phyloP scores from a whole-genome alignment of 2,329 filamentous ascomycete species.

The Dichotomopilus funicola region DNA sequence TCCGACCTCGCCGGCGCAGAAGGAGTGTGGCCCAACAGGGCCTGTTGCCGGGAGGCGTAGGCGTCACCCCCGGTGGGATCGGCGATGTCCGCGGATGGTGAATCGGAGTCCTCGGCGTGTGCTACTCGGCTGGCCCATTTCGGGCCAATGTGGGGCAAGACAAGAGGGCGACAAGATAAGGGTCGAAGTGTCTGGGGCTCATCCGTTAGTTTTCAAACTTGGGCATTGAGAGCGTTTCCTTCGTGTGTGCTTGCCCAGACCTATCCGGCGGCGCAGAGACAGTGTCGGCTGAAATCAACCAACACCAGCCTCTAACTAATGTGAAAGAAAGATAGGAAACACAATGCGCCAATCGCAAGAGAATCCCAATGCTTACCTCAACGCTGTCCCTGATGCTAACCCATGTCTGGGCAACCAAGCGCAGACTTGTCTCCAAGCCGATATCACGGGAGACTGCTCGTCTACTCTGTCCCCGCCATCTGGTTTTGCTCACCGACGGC shows the following conservation, averaged over 20 bases:
- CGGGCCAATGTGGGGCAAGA: slow-evolving; percentile 22
- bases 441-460: slow-evolving; percentile 20
- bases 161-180: slow-evolving; percentile 7
- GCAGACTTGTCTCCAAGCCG: slow-evolving; percentile 30
- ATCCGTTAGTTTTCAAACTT: background rate
- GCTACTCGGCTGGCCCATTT: slow-evolving; percentile 21
- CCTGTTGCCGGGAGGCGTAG: slow-evolving; percentile 25
- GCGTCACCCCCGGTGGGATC: slow-evolving; percentile 30
- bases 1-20: slow-evolving; percentile 12
- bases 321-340: background rate
- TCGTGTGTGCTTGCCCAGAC: background rate
- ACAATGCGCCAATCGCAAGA: too few species aligned
- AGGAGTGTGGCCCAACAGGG: slow-evolving; percentile 21
- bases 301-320: background rate
- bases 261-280: background rate
- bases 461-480: slow-evolving; percentile 33
- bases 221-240: background rate
- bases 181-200: background rate
- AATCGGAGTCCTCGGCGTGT: slow-evolving; percentile 17
- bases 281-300: too few species aligned
- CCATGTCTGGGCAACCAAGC: slow-evolving; percentile 38
- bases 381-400: slow-evolving; percentile 25
- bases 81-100: slow-evolving; percentile 18
- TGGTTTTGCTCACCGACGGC: slow-evolving; percentile 29
- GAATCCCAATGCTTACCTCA: slow-evolving; percentile 26